Evolutionary conservation across 2,329 filamentous ascomycete species (phyloP).

Genomic region (Stagonosporopsis chrysanthemi): DNA sequence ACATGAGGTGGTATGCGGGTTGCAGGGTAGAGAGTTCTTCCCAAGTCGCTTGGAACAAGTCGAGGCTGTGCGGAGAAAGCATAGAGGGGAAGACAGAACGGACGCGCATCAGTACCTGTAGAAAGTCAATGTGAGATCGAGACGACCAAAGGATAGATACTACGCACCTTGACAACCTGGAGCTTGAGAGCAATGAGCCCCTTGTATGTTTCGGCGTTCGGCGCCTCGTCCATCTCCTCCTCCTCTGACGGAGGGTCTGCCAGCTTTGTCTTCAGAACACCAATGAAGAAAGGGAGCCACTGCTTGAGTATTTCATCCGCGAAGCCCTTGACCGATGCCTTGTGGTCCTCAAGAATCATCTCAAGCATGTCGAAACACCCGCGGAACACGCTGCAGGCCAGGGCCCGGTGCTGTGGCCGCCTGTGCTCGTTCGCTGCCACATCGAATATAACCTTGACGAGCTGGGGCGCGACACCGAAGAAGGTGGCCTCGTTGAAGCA

Average conservation of each 20-base stretch:
- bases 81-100: conserved; percentile 82
- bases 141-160: not conserved
- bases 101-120: conserved; percentile 80
- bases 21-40: conserved; percentile 80
- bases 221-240: conserved; percentile 64
- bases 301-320: conserved; percentile 82
- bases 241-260: conserved; percentile 65
- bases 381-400: conserved; percentile 89
- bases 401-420: conserved; percentile 77
- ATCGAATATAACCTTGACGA: conserved; percentile 83
- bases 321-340: conserved; percentile 83
- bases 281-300: conserved; percentile 91
- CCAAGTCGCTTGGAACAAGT: conserved; percentile 88
- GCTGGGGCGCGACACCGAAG: conserved; percentile 84
- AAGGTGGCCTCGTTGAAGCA: conserved; percentile 94
- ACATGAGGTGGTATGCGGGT: conserved; percentile 78
- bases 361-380: conserved; percentile 94
- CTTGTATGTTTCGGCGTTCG: conserved; percentile 73
- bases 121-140: conserved; percentile 44
- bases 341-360: conserved; percentile 94
- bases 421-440: conserved; percentile 79
- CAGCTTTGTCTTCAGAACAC: conserved; percentile 76
- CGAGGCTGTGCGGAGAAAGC: conserved; percentile 80
- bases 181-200: conserved; percentile 86
- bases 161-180: conserved; percentile 79